A percentile compares a stretch with the other conserved stretches of the same genome.
Conservation (phyloP, 2,329 filamentous ascomycete genomes). For the Aspergillus sojae region DNA sequence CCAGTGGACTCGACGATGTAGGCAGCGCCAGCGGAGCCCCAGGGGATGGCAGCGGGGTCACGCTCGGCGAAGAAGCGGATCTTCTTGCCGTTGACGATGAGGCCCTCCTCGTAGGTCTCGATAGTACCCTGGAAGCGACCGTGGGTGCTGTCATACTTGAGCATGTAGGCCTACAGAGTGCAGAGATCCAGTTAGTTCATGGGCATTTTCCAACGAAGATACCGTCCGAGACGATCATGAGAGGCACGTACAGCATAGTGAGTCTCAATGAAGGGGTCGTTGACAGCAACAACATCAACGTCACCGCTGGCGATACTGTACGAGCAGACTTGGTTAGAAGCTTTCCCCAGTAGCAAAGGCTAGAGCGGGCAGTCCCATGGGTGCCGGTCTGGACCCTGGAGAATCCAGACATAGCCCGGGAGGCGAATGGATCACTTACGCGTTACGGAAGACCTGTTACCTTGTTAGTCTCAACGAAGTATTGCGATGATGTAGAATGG, state of each 20-base stretch:
- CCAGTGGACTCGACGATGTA: slow-evolving; percentile 98
- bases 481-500: neutral
- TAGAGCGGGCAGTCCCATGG: neutral
- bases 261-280: slow-evolving; percentile 99
- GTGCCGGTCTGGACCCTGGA: neutral
- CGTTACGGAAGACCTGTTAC: slow-evolving; percentile 85
- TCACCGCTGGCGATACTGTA: slow-evolving; percentile 77
- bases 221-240: neutral
- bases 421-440: slow-evolving; percentile 57
- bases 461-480: slow-evolving; percentile 26
- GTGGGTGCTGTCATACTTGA: slow-evolving; percentile 99
- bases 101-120: slow-evolving; percentile 69
- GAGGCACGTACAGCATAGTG: slow-evolving; percentile 84
- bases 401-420: neutral
- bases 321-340: slow-evolving; percentile 9
- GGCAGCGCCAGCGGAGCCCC: slow-evolving; percentile 81
- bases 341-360: neutral
- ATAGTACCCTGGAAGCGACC: slow-evolving; percentile 94
- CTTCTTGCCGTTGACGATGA: slow-evolving; percentile 91
- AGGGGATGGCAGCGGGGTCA: slow-evolving; percentile 88
- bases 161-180: slow-evolving; percentile 85
- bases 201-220: neutral
- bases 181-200: neutral
- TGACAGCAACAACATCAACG: slow-evolving; percentile 92
- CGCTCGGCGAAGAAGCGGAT: slow-evolving; percentile 93